Percentiles rank a stretch among this genome's conserved stretches.
These are phyloP conservation scores for Angomonas deanei DNA, from an alignment of 208 protist species.

Conservation along the genomic window DNA sequence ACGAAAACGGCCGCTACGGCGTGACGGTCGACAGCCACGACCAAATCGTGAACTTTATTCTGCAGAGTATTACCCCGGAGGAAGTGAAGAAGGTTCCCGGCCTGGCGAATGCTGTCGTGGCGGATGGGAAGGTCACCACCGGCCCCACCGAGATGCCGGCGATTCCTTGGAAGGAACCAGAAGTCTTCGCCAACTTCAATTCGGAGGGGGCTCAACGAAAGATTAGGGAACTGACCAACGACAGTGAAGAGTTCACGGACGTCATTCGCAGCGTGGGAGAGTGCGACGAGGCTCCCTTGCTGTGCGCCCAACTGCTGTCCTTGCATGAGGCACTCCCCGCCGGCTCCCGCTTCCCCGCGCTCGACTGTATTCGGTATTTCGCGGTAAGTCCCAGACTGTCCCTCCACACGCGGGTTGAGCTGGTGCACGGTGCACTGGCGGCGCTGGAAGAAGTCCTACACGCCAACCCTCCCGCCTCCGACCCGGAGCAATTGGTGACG, in stretches of 20 bases:
- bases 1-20: constrained; percentile 54
- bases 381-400: neutral
- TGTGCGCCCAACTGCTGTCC: constrained; percentile 8
- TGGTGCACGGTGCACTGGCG: neutral
- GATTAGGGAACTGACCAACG: constrained; percentile 34
- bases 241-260: constrained; percentile 3
- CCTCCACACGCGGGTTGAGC: neutral
- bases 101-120: constrained; percentile 14
- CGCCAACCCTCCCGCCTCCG: constrained; percentile 2
- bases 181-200: constrained; percentile 53
- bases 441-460: neutral
- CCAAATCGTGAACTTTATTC: constrained; percentile 91
- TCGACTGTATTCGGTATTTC: constrained; percentile 26
- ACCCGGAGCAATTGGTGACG: constrained; percentile 15
- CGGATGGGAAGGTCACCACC: constrained; percentile 10
- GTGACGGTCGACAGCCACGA: constrained; percentile 86
- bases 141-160: neutral
- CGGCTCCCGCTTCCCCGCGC: constrained; percentile 28
- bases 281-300: neutral
- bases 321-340: constrained; percentile 15
- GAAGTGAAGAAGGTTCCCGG: constrained; percentile 32
- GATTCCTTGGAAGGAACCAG: neutral
- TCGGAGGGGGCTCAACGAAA: constrained; percentile 40
- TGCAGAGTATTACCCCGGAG: constrained; percentile 43
- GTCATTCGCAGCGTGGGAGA: neutral